phyloP scores from a whole-genome alignment of 2,329 filamentous ascomycete genomes.

The Catunica adiposa region DNA sequence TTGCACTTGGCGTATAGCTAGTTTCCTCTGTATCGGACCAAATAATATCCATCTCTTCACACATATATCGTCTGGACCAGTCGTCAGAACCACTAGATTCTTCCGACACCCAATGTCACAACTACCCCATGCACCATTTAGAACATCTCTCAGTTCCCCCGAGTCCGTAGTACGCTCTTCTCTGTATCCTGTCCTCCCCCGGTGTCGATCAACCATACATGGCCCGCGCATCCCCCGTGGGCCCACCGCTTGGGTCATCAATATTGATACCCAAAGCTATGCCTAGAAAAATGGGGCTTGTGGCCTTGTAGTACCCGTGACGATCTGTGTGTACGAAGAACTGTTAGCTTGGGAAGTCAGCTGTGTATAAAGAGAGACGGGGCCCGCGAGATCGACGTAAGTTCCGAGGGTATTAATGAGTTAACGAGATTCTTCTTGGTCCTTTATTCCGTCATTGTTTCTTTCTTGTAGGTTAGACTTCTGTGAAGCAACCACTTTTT shows the following conservation, averaged over 20 bases:
- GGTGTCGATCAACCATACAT: background rate
- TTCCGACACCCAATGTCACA: background rate
- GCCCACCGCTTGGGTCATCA: background rate
- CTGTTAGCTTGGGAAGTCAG: background rate
- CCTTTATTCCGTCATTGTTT: background rate
- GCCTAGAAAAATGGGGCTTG: background rate
- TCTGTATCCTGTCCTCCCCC: background rate
- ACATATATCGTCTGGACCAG: background rate
- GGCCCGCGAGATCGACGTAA: too few species aligned
- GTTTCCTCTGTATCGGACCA: background rate
- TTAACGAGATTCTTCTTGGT: background rate
- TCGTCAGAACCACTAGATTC: background rate
- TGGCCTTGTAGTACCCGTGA: background rate
- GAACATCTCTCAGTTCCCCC: background rate
- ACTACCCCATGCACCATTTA: background rate
- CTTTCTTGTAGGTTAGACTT: conserved; percentile 3
- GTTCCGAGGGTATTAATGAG: too few species aligned
- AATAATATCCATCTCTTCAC: background rate
- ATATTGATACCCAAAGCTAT: background rate
- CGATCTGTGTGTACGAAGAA: background rate
- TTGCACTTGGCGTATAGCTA: background rate
- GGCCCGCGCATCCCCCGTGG: background rate
- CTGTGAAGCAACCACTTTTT: conserved; percentile 4
- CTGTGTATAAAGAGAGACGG: background rate
- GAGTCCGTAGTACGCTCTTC: background rate